Conservation (phyloP, 495 filamentous ascomycete species). For the Penicillium canescens region DNA sequence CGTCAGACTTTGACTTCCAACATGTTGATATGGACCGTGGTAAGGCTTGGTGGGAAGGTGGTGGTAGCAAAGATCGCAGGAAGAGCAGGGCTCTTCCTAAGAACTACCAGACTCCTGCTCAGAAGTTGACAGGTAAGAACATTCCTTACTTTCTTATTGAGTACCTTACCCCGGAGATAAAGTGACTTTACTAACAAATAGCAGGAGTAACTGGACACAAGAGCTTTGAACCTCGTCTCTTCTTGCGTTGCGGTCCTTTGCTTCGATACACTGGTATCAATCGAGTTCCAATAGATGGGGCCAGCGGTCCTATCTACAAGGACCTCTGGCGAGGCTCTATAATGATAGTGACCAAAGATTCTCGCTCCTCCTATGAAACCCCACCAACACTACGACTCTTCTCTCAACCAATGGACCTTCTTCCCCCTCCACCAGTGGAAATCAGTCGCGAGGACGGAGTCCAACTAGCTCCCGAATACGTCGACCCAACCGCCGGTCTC, state of each 20-base stretch:
- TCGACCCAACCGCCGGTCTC: constrained; percentile 86
- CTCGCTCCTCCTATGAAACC: constrained; percentile 75
- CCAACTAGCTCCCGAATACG: constrained; percentile 73
- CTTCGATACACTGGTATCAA: constrained; percentile 84
- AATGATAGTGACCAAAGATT: constrained; percentile 90
- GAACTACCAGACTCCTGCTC: constrained; percentile 39
- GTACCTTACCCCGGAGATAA: not conserved
- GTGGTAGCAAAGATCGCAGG: constrained; percentile 32
- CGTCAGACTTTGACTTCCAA: constrained; percentile 46
- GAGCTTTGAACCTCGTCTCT: constrained; percentile 77
- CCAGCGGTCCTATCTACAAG: constrained; percentile 47
- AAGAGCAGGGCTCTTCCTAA: constrained; percentile 44
- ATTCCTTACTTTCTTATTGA: not conserved
- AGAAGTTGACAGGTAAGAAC: constrained; percentile 37
- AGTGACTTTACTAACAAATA: constrained; percentile 15
- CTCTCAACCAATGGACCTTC: constrained; percentile 78
- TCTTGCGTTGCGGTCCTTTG: constrained; percentile 86
- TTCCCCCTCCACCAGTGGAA: constrained; percentile 76
- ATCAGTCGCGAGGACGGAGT: constrained; percentile 60
- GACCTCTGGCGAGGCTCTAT: constrained; percentile 92
- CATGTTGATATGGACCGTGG: constrained; percentile 38
- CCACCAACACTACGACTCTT: constrained; percentile 79
- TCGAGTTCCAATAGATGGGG: constrained; percentile 34
- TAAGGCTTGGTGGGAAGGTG: constrained; percentile 51
- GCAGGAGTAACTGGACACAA: constrained; percentile 44